Conservation (phyloP, 306 rosid species). For the Vicia faba region DNA sequence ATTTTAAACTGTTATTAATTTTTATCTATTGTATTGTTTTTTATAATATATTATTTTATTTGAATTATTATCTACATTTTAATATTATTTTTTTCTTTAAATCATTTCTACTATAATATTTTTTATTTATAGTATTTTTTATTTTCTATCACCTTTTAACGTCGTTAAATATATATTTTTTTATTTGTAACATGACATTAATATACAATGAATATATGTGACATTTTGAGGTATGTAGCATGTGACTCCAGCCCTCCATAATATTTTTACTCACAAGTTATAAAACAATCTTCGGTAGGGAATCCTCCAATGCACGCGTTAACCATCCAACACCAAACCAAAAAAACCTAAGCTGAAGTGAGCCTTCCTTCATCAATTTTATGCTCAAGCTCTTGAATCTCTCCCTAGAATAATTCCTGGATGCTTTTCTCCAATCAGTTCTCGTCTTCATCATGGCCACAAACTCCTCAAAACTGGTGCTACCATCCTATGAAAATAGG, state of each 20-base stretch:
- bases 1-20: too few species aligned
- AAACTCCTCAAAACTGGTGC: slow-evolving; percentile 89
- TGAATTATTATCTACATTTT: too few species aligned
- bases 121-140: too few species aligned
- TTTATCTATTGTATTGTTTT: too few species aligned
- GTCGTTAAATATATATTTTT: too few species aligned
- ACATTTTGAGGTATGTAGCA: slow-evolving; percentile 43
- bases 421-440: slow-evolving; percentile 99
- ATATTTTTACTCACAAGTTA: slow-evolving; percentile 36
- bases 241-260: slow-evolving; percentile 32
- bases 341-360: slow-evolving; percentile 70
- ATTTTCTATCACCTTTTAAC: too few species aligned
- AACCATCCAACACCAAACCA: slow-evolving; percentile 37
- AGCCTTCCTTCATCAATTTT: slow-evolving; percentile 95
- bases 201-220: slow-evolving; percentile 60
- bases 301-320: slow-evolving; percentile 44
- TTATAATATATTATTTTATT: too few species aligned
- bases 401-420: slow-evolving; percentile 96
- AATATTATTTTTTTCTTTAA: too few species aligned
- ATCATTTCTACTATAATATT: too few species aligned
- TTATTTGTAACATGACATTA: slow-evolving; percentile 43
- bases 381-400: slow-evolving; percentile 98
- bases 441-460: slow-evolving; percentile 99
- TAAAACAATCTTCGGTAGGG: slow-evolving; percentile 34
- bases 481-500: slow-evolving; percentile 66